Percentiles rank a stretch among this genome's conserved stretches.
These are phyloP conservation scores for Crithidia thermophila DNA, from an alignment of 208 protist genomes.

Conservation along the genomic window DNA sequence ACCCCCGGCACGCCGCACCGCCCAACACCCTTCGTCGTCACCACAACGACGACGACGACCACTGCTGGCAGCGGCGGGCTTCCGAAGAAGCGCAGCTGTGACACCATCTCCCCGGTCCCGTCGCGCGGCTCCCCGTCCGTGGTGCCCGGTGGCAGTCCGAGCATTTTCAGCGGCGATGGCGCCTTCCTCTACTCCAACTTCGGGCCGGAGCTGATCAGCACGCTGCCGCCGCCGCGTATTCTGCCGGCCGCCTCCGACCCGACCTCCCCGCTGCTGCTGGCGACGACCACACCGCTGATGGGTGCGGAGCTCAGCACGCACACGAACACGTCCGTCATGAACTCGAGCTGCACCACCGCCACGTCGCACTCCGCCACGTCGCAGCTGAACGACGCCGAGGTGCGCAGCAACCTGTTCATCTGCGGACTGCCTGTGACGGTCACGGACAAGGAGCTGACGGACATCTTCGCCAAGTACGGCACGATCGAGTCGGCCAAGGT, in stretches of 20 bases:
- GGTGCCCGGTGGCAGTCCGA: conserved; percentile 10
- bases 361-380: not conserved
- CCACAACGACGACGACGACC: not conserved
- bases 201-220: conserved; percentile 1
- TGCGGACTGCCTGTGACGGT: conserved; percentile 53
- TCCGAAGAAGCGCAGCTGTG: not conserved
- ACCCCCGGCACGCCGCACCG: not conserved
- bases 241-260: not conserved
- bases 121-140: conserved; percentile 6
- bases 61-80: too few relatives aligned
- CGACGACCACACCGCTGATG: not conserved
- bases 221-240: not conserved
- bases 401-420: conserved; percentile 83
- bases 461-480: conserved; percentile 53
- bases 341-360: conserved; percentile 5
- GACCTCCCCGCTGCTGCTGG: not conserved
- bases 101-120: conserved; percentile 13
- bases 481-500: conserved; percentile 78
- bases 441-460: conserved; percentile 46
- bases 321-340: not conserved
- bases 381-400: conserved; percentile 31
- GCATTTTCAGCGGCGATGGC: conserved; percentile 15
- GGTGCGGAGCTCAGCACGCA: not conserved
- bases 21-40: not conserved
- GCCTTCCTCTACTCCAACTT: conserved; percentile 24